Evolutionary conservation across 2,329 filamentous ascomycete species (phyloP).

Genomic region (Aspergillus brasiliensis): DNA sequence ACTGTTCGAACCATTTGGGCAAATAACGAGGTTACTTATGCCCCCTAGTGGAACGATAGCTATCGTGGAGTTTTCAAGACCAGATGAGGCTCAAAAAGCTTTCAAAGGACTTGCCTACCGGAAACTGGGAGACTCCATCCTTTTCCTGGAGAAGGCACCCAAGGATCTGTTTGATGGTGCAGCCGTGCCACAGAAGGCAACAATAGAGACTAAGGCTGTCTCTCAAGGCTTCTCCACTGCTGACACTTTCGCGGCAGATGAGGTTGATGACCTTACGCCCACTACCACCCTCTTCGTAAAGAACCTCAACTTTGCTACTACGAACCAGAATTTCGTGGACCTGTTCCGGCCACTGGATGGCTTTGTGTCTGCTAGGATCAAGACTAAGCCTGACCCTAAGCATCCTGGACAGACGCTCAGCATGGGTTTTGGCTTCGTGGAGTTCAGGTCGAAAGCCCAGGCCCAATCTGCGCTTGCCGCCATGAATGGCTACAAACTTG

Average conservation of each 20-base stretch:
- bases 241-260: slow-evolving; percentile 46
- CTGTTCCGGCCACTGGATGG: slow-evolving; percentile 80
- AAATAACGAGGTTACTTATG: slow-evolving; percentile 81
- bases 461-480: slow-evolving; percentile 76
- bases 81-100: slow-evolving; percentile 77
- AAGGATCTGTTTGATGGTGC: slow-evolving; percentile 69
- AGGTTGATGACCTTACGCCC: slow-evolving; percentile 49
- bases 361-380: slow-evolving; percentile 85
- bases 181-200: slow-evolving; percentile 34
- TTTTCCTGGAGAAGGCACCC: slow-evolving; percentile 93
- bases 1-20: slow-evolving; percentile 83
- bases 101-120: slow-evolving; percentile 86
- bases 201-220: slow-evolving; percentile 34
- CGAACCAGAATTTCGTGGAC: slow-evolving; percentile 72
- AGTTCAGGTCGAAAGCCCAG: slow-evolving; percentile 76
- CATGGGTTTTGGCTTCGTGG: slow-evolving; percentile 96
- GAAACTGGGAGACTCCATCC: slow-evolving; percentile 83
- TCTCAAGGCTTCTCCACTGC: slow-evolving; percentile 46
- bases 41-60: slow-evolving; percentile 91
- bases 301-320: slow-evolving; percentile 91
- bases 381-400: slow-evolving; percentile 92
- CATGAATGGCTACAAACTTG: slow-evolving; percentile 90
- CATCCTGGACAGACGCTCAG: slow-evolving; percentile 83
- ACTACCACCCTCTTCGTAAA: slow-evolving; percentile 88
- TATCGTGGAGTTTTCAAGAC: slow-evolving; percentile 82